Percentiles rank a stretch among this genome's conserved stretches.
Conservation (phyloP, 202 grass and related monocot genomes). For the Schoenoplectus tabernaemontani region DNA sequence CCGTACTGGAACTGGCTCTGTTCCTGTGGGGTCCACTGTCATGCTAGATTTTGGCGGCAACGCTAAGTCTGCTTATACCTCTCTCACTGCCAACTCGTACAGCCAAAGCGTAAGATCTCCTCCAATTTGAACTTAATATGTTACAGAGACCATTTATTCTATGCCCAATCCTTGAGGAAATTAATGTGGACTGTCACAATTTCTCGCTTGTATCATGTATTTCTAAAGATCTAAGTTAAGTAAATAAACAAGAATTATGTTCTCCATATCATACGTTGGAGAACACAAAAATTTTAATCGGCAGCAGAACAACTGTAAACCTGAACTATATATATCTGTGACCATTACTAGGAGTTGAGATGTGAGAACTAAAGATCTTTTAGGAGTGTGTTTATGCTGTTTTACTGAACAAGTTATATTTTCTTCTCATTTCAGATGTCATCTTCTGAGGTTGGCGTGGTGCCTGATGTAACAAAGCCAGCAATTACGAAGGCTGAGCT, state of each 20-base stretch:
- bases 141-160: not conserved
- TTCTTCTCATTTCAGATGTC: conserved; percentile 39
- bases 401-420: not conserved
- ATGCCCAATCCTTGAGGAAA: not conserved
- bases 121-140: not conserved
- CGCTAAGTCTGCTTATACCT: conserved; percentile 37
- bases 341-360: not conserved
- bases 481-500: not conserved
- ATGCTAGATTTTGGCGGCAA: conserved; percentile 27
- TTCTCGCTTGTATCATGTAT: not conserved
- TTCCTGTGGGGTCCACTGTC: conserved; percentile 21
- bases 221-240: not conserved
- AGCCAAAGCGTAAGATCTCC: conserved; percentile 50
- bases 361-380: not conserved
- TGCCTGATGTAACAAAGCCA: conserved; percentile 45
- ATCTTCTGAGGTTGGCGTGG: conserved; percentile 69
- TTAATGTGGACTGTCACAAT: not conserved
- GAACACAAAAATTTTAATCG: not conserved
- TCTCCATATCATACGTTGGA: not conserved
- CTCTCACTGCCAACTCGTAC: conserved; percentile 38
- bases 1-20: not conserved
- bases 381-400: not conserved
- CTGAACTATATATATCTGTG: not conserved
- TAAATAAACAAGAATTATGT: not conserved
- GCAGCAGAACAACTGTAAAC: not conserved